phyloP scores from a whole-genome alignment of 169 alveolate species.

The Eimeria acervulina region DNA sequence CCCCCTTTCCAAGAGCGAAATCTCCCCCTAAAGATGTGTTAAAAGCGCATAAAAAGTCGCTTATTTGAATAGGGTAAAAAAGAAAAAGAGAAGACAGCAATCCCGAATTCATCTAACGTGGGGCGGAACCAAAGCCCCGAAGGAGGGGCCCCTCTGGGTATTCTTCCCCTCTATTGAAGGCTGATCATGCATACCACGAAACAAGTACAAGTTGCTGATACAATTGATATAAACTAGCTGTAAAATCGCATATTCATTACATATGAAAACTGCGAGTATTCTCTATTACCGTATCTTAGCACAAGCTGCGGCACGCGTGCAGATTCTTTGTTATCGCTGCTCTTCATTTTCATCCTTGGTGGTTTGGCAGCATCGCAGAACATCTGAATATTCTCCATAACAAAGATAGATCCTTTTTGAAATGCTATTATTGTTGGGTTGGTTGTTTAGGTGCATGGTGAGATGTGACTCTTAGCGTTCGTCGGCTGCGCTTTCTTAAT shows the following conservation, averaged over 20 bases:
- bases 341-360: too few relatives aligned
- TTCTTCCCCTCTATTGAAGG: neutral
- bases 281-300: neutral
- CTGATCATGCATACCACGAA: neutral
- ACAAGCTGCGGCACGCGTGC: too few relatives aligned
- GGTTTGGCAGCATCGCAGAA: too few relatives aligned
- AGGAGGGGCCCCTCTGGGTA: neutral
- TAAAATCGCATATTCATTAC: neutral
- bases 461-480: too few relatives aligned
- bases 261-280: neutral
- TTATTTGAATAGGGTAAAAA: too few relatives aligned
- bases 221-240: neutral
- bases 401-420: too few relatives aligned
- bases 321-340: too few relatives aligned
- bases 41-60: neutral
- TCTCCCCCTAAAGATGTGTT: neutral
- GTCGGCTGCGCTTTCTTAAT: too few relatives aligned
- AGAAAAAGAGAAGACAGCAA: neutral
- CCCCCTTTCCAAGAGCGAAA: neutral
- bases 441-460: too few relatives aligned
- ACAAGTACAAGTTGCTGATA: neutral
- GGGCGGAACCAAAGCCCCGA: conserved; percentile 15
- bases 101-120: neutral
- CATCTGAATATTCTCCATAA: too few relatives aligned
- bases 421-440: too few relatives aligned